phyloP scores from a whole-genome alignment of 2,329 filamentous ascomycete genomes.

The Aureobasidium musti region DNA sequence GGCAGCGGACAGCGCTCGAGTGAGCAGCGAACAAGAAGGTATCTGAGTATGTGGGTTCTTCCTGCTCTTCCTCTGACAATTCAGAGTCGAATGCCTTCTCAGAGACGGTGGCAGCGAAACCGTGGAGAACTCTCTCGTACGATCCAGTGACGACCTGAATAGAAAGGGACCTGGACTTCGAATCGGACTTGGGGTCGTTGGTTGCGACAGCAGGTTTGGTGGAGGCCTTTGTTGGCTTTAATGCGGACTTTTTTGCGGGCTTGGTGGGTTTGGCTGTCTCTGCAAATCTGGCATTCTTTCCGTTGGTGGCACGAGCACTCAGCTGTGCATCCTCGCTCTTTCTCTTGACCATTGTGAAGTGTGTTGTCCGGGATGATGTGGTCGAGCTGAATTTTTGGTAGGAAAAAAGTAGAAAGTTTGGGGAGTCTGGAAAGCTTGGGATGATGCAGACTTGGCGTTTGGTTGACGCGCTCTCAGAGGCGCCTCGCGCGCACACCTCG shows the following conservation, averaged over 20 bases:
- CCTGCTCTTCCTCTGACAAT: conserved; percentile 31
- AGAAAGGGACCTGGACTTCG: conserved; percentile 44
- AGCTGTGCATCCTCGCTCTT: conserved; percentile 32
- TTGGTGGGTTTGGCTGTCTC: conserved; percentile 1
- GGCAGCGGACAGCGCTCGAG: conserved; percentile 81
- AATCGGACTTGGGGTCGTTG: not conserved
- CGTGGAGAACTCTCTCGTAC: conserved; percentile 91
- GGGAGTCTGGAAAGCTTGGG: not conserved
- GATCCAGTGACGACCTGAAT: conserved; percentile 89
- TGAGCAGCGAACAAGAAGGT: conserved; percentile 97
- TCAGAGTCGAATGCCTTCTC: conserved; percentile 37
- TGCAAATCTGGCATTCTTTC: conserved; percentile 27
- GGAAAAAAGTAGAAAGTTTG: conserved; percentile 14
- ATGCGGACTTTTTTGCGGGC: conserved; percentile 12
- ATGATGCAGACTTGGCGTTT: not conserved
- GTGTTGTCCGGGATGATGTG: not conserved
- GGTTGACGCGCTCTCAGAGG: not conserved
- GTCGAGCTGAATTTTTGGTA: not conserved
- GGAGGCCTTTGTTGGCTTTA: conserved; percentile 18
- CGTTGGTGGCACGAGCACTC: conserved; percentile 2
- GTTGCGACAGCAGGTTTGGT: not conserved
- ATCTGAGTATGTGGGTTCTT: conserved; percentile 71
- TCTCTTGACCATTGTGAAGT: conserved; percentile 33
- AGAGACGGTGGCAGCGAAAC: conserved; percentile 74
- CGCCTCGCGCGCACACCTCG: not conserved